phyloP scores from a whole-genome alignment of 352 stramenopile species.

The Phytophthora podocarpi region DNA sequence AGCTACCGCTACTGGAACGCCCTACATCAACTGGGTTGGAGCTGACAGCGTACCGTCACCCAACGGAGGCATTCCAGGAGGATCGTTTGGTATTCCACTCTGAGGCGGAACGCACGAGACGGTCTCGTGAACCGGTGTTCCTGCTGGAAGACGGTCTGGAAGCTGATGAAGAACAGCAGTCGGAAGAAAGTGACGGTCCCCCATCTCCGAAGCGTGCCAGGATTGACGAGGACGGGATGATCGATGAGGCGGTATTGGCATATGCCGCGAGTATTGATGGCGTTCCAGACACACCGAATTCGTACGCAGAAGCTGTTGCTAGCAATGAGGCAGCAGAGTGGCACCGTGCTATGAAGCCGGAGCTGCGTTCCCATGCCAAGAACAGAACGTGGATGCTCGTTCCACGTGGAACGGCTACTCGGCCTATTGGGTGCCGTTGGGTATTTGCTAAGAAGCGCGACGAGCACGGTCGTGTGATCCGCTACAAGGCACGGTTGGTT shows the following conservation, averaged over 20 bases:
- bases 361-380: not conserved
- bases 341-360: not conserved
- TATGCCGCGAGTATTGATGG: slow-evolving; percentile 11
- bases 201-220: slow-evolving; percentile 9
- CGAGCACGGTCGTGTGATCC: not conserved
- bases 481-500: not conserved
- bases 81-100: not conserved
- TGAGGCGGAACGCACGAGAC: not conserved
- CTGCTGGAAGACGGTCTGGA: not conserved
- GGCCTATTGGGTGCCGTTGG: not conserved
- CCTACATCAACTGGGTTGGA: not conserved
- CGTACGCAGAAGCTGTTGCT: slow-evolving; percentile 6
- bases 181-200: slow-evolving; percentile 8
- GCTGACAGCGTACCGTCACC: not conserved
- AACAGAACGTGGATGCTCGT: not conserved
- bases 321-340: not conserved
- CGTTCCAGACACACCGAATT: not conserved
- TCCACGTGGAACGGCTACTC: not conserved
- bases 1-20: not conserved
- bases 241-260: slow-evolving; percentile 9
- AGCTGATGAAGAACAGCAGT: too few relatives aligned
- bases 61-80: not conserved
- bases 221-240: slow-evolving; percentile 14
- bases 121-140: not conserved
- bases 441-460: slow-evolving; percentile 5